Base-by-base conservation (phyloP, 306 rosid species). In the Vachellia collinsii region DNA sequence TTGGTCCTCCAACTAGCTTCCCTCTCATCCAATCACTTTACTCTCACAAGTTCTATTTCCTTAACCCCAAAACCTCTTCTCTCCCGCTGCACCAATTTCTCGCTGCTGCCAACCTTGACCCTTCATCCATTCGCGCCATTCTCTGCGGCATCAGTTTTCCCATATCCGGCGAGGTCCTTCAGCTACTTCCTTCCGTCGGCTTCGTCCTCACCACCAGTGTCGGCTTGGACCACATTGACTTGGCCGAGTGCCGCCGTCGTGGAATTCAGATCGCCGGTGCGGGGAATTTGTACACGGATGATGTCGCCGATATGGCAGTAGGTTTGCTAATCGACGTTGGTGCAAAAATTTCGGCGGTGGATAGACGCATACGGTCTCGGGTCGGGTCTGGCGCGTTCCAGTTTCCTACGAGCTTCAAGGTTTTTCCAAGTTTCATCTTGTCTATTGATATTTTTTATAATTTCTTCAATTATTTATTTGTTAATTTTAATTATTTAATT, bases 281-380 rank as follows among this genome's bases (percentile, higher is more conserved):
- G 6, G 76, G 83, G 19, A 68, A 8, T 4, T 39, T 41, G 37
- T 79, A 41, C 63, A 46, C 85, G 19, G 83, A 77, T 44, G 89
- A 86, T 77, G 86, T 83, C 7, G 89, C 89, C 1, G 87, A 80
- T 42, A 3, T 83, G 54, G 87, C 83, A 2, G 80, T 83, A 13
- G 86, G 77, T 10, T 69, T 86, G 80, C 53, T 82, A 47, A 86
- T 86, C 23, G 86, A 79, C 68, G 82, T 86, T 7, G 42, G 20
- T 12, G 72, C 84, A 14, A 72, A 76, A 25, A 38, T 86, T 23
- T 86, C 84, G 0, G 82, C 84, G 3, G 51, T 68, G 0, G 82
- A 72, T 54, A 79, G 86, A 50, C 80, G 36, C 74, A n/a, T 79
- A 0, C 80, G 74, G 11, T 25, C 47, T 13, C 44, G 77, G 41